Evolutionary conservation across 805 yeast genomes (phyloP), one percentile per base, ranked within the genome.

Genomic region (Grigorovia humatica): DNA sequence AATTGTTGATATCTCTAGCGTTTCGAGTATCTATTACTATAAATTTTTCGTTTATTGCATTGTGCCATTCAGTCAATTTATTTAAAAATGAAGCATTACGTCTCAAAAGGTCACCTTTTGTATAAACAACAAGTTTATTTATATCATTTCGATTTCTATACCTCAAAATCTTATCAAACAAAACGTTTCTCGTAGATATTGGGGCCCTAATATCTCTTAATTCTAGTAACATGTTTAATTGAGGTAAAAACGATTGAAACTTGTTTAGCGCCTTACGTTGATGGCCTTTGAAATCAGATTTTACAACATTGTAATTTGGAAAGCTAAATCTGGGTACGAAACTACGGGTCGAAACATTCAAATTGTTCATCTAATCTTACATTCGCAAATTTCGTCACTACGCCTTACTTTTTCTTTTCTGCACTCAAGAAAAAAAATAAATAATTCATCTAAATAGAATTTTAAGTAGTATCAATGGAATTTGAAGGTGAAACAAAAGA

Each of bases 181-280:
- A 72, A 1, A 81, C 81, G 62, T 91, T 91, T 48, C 88, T 75
- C 1, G 96, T 83, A 2, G 91, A 77, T 1, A 90, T 58, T 0
- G 99, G 99, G 0, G 96, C 96, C 54, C 99, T 69, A 1, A 91
- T 73, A 64, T 93, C 99, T 61, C 98, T 70, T 9, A 93, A 77
- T 61, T 93, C 99, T 7, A 91, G 67, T 2, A 93, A 78, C 46
- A 88, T 66, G 62, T 91, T 96, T 17, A 89, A 74, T 58, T 87
- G 90, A 3, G 93, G 89, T 1, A 91, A 79, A 32, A 88, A 64
- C 41, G 77, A 79, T 13, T 80, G 75, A 70, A 90, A 79, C 54
- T 71, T 76, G 47, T 80, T 76, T 30, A 91, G 70, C 0, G 96
- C 96, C 54, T 80, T 82, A 54, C 81, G 79, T 60, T 91, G 98